A percentile compares a stretch with the other conserved stretches of the same genome.
Evolutionary conservation across 2,329 filamentous ascomycete genomes (phyloP).

Genomic region (Trichophyton mentagrophytes): DNA sequence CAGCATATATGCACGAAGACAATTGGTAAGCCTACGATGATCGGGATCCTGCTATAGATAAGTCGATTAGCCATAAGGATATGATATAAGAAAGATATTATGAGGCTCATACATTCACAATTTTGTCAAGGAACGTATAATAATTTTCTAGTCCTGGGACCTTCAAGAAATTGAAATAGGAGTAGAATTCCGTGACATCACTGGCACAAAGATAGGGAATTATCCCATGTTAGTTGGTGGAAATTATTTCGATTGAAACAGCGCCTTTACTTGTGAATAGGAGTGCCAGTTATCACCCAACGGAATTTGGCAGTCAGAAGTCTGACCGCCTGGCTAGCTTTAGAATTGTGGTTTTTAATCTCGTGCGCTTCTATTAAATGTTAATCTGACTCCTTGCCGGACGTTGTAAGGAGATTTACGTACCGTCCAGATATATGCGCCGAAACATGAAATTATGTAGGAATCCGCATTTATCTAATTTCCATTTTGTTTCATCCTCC

Average conservation of each 20-base stretch:
- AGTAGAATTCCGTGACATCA: conserved; percentile 26
- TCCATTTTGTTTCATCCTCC: conserved; percentile 17
- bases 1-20: conserved; percentile 37
- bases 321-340: conserved; percentile 26
- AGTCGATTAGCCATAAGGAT: neutral
- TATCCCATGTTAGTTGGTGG: neutral
- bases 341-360: conserved; percentile 26
- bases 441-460: conserved; percentile 27
- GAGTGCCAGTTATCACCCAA: conserved; percentile 31
- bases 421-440: conserved; percentile 32
- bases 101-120: conserved; percentile 1
- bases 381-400: neutral
- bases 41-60: conserved; percentile 10
- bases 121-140: conserved; percentile 7
- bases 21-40: conserved; percentile 18
- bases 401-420: conserved; percentile 4
- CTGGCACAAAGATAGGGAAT: conserved; percentile 10
- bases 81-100: neutral
- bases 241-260: neutral
- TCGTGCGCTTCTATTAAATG: conserved; percentile 20
- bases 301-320: conserved; percentile 24
- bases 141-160: conserved; percentile 20
- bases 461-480: conserved; percentile 18
- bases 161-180: conserved; percentile 28
- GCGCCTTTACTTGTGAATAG: conserved; percentile 25